Conservation (phyloP, 768 basidiomycete genomes). For the Gymnopilus dilepis region DNA sequence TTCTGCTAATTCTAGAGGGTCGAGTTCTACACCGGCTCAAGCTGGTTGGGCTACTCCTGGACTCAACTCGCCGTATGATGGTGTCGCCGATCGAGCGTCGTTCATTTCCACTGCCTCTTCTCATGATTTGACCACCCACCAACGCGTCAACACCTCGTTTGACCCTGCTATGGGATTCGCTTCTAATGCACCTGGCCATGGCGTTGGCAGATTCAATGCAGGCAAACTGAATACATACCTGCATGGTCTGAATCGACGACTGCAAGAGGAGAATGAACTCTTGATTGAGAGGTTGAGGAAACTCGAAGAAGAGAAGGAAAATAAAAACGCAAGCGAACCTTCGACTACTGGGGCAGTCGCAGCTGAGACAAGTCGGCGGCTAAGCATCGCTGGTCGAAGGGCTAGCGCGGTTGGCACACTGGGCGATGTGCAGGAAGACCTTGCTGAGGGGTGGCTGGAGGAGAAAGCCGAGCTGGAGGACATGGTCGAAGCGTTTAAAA, state of each 20-base stretch:
- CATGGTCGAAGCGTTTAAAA: slow-evolving; percentile 53
- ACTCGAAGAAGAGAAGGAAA: slow-evolving; percentile 55
- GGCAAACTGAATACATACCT: slow-evolving; percentile 86
- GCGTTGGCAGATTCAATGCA: slow-evolving; percentile 82
- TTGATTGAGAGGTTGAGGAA: slow-evolving; percentile 59
- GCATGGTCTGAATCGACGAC: slow-evolving; percentile 79
- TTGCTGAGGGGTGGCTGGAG: slow-evolving; percentile 72
- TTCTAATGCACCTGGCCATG: slow-evolving; percentile 62
- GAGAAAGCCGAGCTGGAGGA: slow-evolving; percentile 68
- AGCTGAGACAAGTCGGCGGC: slow-evolving; percentile 35
- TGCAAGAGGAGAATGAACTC: slow-evolving; percentile 85
- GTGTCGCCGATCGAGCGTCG: slow-evolving; percentile 61
- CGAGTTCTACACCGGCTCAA: slow-evolving; percentile 38
- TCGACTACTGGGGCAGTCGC: slow-evolving; percentile 27
- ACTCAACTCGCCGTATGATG: slow-evolving; percentile 50
- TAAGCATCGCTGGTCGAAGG: slow-evolving; percentile 49
- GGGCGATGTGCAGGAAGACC: slow-evolving; percentile 69
- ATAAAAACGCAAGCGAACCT: slow-evolving; percentile 20
- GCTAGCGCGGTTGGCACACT: slow-evolving; percentile 58
- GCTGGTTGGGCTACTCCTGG: slow-evolving; percentile 41
- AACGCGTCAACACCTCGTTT: slow-evolving; percentile 85
- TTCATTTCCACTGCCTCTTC: slow-evolving; percentile 86
- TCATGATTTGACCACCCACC: slow-evolving; percentile 83
- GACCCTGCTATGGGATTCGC: slow-evolving; percentile 83
- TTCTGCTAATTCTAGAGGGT: slow-evolving; percentile 36